Evolutionary conservation across 1,139 yeast genomes (phyloP), one percentile per base, ranked within the genome.

Genomic region (Lodderomyces parapsilosis): DNA sequence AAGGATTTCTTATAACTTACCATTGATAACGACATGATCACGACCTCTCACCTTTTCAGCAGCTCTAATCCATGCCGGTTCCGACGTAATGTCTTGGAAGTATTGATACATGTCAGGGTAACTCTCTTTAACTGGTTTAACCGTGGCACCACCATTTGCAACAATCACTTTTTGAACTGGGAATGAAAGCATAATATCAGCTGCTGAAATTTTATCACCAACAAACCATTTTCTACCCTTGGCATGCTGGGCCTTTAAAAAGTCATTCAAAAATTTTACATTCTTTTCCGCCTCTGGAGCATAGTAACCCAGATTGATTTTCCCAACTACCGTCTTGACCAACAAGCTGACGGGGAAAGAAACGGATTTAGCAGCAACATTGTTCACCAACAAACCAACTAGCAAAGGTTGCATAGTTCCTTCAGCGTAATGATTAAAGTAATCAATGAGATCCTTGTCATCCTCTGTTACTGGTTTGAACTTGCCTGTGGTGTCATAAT

Each of bases 341-440:
- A 71, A 46, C 35, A 50, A 52, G 23, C 53, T 50, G 8, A 54
- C 43, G 1, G 65, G 65, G 42, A 57, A 66, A 2, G 75, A 74
- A 2, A 71, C 66, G 27, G 39, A 47, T n/a, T 48, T 25, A 30
- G 46, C 50, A 4, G 75, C 72, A 24, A 55, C 42, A 14, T 43
- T 36, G 34, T 60, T 57, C 17, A 71, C 63, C 36, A 68, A 56
- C n/a, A 65, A 51, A 3, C 66, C 52, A 6, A 71, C 72, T 45
- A 67, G 55, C 24, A 51, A 49, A 2, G 66, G 63, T 51, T 70
- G 74, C 35, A 71, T 56, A 7, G 68, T 57, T 1, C 72, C 74
- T 52, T 71, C 76, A 11, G 70, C 48, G 41, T 61, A 71, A 49
- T 69, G 71, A 38, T 66, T 58, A 51, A 57, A 70, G 53, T 67